Evolutionary conservation across 805 yeast species (phyloP).

Genomic region (Candida maltosa): DNA sequence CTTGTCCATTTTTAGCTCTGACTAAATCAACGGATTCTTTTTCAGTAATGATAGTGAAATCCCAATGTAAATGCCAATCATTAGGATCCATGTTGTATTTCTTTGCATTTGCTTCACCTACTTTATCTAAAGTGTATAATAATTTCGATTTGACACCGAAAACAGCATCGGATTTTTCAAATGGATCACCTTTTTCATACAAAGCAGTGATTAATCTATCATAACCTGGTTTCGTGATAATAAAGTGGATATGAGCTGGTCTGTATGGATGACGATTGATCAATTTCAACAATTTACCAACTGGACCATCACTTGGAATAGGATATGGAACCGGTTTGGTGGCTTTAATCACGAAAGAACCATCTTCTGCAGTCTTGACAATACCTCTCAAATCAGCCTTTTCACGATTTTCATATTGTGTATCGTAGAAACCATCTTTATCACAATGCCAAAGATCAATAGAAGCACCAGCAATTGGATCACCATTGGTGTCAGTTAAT

Average conservation of each 20-base stretch:
- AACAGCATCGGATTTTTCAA: constrained; percentile 18
- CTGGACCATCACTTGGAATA: constrained; percentile 39
- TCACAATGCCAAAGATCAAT: constrained; percentile 21
- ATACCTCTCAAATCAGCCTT: constrained; percentile 20
- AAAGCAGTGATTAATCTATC: constrained; percentile 18
- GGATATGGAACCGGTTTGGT: constrained; percentile 34
- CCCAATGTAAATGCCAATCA: constrained; percentile 19
- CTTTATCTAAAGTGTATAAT: constrained; percentile 11
- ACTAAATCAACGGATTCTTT: constrained; percentile 10
- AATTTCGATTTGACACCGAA: constrained; percentile 17
- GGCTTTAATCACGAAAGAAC: constrained; percentile 21
- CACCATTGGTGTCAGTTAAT: constrained; percentile 13
- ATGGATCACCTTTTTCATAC: constrained; percentile 16
- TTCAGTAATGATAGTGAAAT: constrained; percentile 14
- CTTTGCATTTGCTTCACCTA: constrained; percentile 15
- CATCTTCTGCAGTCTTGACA: constrained; percentile 12
- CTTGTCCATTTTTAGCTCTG: constrained; percentile 9
- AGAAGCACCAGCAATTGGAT: constrained; percentile 15
- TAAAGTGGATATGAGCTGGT: constrained; percentile 26
- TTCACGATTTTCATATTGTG: constrained; percentile 16
- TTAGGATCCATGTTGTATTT: constrained; percentile 13
- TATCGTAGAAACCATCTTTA: constrained; percentile 18
- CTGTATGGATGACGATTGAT: constrained; percentile 36
- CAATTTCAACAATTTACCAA: constrained; percentile 24
- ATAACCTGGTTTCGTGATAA: constrained; percentile 16